These are phyloP conservation scores for Phycomyces blakesleeanus DNA, from an alignment of 192 early-diverging fungal species.

Conservation along the genomic window DNA sequence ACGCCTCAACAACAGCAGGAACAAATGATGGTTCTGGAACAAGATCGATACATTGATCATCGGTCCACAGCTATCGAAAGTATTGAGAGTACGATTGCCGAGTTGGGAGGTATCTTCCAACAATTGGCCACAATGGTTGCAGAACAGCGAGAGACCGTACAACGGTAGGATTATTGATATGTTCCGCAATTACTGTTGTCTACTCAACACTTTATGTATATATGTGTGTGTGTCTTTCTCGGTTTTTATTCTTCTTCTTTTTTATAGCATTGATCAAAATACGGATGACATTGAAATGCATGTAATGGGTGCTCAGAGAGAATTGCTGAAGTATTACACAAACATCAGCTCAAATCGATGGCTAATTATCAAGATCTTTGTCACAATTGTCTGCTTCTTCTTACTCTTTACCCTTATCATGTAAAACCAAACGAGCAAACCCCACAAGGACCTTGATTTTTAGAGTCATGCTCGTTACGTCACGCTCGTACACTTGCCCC, in stretches of 20 bases:
- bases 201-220: background rate
- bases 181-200: background rate
- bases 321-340: conserved; percentile 89
- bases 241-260: background rate
- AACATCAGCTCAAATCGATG: conserved; percentile 91
- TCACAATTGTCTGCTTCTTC: conserved; percentile 78
- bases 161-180: conserved; percentile 38
- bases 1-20: conserved; percentile 61
- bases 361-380: conserved; percentile 95
- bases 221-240: no score
- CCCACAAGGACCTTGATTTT: background rate
- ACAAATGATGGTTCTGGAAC: conserved; percentile 59
- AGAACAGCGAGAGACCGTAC: conserved; percentile 83
- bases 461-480: background rate
- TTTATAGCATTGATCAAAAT: conserved; percentile 30
- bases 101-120: conserved; percentile 87
- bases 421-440: conserved; percentile 8
- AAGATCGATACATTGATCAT: conserved; percentile 84
- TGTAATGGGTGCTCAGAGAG: conserved; percentile 82
- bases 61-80: conserved; percentile 89
- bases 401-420: conserved; percentile 25
- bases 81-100: conserved; percentile 96
- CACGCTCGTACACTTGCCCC: background rate
- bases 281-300: conserved; percentile 80
- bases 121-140: conserved; percentile 84